phyloP scores from a whole-genome alignment of 202 grass and related monocot species.

The Hordeum pubiflorum region DNA sequence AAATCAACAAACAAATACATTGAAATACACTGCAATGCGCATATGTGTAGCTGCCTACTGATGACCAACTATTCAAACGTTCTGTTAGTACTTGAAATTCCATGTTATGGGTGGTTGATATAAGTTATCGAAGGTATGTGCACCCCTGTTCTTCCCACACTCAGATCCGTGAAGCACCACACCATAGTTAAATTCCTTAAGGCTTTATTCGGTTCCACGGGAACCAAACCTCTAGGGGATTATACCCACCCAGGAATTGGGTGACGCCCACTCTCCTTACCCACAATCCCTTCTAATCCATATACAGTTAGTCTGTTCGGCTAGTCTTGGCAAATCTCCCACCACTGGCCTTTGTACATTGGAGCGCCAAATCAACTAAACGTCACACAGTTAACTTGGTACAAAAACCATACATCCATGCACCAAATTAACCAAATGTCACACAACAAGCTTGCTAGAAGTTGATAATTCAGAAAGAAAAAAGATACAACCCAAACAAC shows the following conservation, averaged over 20 bases:
- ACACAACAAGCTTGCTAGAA: neutral
- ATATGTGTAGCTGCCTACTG: neutral
- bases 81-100: neutral
- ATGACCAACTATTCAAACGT: neutral
- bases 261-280: neutral
- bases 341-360: neutral
- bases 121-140: neutral
- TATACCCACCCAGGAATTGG: neutral
- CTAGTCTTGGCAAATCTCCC: neutral
- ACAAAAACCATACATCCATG: neutral
- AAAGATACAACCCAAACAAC: neutral
- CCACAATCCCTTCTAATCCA: neutral
- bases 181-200: too few species aligned
- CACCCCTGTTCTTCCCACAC: neutral
- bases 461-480: neutral
- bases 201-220: too few species aligned
- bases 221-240: neutral
- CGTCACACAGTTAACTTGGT: neutral
- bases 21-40: conserved; percentile 2
- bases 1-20: conserved; percentile 50
- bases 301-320: too few species aligned
- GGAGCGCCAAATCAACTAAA: neutral
- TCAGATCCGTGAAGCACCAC: neutral
- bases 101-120: neutral
- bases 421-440: neutral